These are phyloP conservation scores for Climacium dendroides DNA, from an alignment of 225 moss, liverwort and hornwort genomes.

Conservation along the genomic window DNA sequence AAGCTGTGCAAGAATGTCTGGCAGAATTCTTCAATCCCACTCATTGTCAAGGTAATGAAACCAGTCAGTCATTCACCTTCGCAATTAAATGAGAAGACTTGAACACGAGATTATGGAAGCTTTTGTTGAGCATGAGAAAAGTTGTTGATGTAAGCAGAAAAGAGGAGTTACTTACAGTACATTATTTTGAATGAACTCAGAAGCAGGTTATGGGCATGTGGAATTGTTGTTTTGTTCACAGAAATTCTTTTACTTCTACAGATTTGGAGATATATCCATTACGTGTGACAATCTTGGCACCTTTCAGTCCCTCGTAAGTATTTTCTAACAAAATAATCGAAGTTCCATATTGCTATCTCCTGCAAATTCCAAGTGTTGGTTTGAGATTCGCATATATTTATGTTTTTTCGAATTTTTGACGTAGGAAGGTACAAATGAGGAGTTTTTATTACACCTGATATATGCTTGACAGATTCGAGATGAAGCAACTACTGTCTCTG, in stretches of 20 bases:
- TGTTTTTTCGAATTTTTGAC: background rate
- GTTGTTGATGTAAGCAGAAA: background rate
- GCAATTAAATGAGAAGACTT: background rate
- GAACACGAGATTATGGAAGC: background rate
- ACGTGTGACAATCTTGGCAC: conserved; percentile 75
- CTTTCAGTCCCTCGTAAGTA: conserved; percentile 83
- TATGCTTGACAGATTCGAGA: conserved; percentile 54
- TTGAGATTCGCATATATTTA: too few species aligned
- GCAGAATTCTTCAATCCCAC: conserved; percentile 82
- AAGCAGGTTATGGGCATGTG: background rate
- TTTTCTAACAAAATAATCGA: background rate
- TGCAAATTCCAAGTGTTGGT: background rate
- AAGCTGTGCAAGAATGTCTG: conserved; percentile 47
- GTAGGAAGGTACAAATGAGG: background rate
- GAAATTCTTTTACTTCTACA: conserved; percentile 8
- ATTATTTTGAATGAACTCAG: background rate
- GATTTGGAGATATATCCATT: conserved; percentile 72
- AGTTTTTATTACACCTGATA: background rate
- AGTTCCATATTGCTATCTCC: background rate
- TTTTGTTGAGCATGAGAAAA: background rate
- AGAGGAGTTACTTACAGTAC: background rate
- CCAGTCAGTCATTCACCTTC: background rate
- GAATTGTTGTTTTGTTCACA: background rate
- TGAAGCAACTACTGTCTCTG: conserved; percentile 59
- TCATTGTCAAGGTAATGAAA: conserved; percentile 54